A percentile compares a stretch with the other conserved stretches of the same genome.
Conservation (phyloP, 1,139 yeast species). For the Entelexis paramagnoliae region DNA sequence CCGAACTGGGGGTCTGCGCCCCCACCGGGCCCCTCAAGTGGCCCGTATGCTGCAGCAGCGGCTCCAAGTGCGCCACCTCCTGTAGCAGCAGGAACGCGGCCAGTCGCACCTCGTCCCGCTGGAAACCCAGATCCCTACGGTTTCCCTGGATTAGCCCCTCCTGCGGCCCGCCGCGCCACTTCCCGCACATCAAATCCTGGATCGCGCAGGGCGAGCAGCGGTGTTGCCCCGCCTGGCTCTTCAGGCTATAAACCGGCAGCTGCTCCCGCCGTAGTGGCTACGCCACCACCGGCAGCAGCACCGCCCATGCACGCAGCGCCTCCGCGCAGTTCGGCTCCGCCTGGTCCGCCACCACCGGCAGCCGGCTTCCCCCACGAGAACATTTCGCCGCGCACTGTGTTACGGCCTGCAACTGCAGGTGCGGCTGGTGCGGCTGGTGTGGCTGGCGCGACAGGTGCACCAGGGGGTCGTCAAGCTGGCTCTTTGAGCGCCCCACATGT, state of each 20-base stretch:
- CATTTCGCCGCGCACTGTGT: neutral
- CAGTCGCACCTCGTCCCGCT: constrained; percentile 5
- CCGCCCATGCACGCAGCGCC: neutral
- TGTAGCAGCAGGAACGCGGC: neutral
- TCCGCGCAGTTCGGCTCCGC: neutral
- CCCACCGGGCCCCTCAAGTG: too few relatives aligned
- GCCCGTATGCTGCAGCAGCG: neutral
- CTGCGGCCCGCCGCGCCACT: neutral
- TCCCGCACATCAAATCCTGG: neutral
- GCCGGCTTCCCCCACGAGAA: neutral
- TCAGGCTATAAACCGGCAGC: neutral
- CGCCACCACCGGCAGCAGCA: neutral
- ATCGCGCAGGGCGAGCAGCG: constrained; percentile 2
- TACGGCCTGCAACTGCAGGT: neutral
- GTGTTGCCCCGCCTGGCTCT: neutral
- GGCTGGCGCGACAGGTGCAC: too few relatives aligned
- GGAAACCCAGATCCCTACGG: constrained; percentile 24
- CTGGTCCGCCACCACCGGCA: neutral
- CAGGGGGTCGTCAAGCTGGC: neutral
- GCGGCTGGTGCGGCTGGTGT: neutral
- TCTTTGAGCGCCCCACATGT: neutral
- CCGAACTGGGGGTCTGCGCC: neutral
- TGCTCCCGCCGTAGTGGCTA: neutral
- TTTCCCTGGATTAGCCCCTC: constrained; percentile 18
- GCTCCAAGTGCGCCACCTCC: neutral